Conservation (phyloP, 164 flowering plant genomes). For the Macadamia tetraphylla region DNA sequence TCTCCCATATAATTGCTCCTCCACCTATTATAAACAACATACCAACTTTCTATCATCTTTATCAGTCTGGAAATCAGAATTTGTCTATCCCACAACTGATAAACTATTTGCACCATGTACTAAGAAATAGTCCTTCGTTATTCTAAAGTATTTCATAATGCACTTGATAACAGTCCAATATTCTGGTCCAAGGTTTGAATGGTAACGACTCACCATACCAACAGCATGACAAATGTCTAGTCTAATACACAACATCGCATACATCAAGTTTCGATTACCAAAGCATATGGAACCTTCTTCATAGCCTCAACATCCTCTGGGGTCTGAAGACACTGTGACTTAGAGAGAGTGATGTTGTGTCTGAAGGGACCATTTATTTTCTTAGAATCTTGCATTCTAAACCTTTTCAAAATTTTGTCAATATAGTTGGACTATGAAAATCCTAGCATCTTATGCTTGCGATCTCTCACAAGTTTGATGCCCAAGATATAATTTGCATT, state of each 20-base stretch:
- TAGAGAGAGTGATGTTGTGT: constrained; percentile 2
- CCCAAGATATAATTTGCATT: constrained; percentile 7
- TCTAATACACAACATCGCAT: neutral
- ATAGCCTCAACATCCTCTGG: constrained; percentile 2
- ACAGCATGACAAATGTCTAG: constrained; percentile 7
- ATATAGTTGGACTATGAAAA: neutral
- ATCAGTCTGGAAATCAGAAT: no score
- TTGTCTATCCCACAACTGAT: neutral
- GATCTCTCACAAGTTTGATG: constrained; percentile 5
- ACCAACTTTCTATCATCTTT: no score
- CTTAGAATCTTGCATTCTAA: constrained; percentile 8
- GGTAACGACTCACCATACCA: constrained; percentile 6
- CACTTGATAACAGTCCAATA: constrained; percentile 10
- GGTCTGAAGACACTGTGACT: neutral
- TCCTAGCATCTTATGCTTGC: neutral
- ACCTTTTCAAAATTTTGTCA: neutral
- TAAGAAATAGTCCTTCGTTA: neutral
- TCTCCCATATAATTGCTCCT: no score
- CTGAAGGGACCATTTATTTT: constrained; percentile 1
- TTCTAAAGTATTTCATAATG: constrained; percentile 6
- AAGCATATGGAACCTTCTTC: constrained; percentile 2
- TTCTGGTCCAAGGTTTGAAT: neutral
- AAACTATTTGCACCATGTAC: neutral
- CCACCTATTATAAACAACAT: no score
- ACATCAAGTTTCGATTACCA: constrained; percentile 10